These are phyloP conservation scores for Karstenula rhodostoma DNA, from an alignment of 2,329 filamentous ascomycete genomes.

Conservation along the genomic window DNA sequence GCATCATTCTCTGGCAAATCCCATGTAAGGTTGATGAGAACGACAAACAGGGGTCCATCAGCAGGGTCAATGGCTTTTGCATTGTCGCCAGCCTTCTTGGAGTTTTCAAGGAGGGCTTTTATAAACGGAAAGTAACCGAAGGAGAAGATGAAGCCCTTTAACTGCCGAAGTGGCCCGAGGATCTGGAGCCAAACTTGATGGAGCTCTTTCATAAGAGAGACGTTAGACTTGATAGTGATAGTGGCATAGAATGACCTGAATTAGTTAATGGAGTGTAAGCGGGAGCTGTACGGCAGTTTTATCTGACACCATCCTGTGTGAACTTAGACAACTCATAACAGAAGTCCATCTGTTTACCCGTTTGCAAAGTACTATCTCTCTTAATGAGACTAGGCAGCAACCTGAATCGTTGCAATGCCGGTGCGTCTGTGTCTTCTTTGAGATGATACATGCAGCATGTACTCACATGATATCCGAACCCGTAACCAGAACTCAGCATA, in stretches of 20 bases:
- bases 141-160: slow-evolving; percentile 14
- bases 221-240: not conserved
- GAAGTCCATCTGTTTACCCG: not conserved
- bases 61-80: slow-evolving; percentile 13
- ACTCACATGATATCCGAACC: too few relatives aligned
- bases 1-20: slow-evolving; percentile 9
- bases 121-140: slow-evolving; percentile 18
- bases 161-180: not conserved
- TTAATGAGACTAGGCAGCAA: too few relatives aligned
- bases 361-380: not conserved
- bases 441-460: too few relatives aligned
- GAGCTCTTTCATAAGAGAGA: not conserved
- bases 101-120: slow-evolving; percentile 13
- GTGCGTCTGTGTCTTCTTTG: too few relatives aligned
- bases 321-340: not conserved
- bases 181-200: not conserved
- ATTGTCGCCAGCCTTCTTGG: slow-evolving; percentile 13
- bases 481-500: not conserved
- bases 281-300: not conserved
- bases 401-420: too few relatives aligned
- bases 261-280: not conserved
- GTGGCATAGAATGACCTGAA: not conserved
- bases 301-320: not conserved
- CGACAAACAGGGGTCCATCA: slow-evolving; percentile 14
- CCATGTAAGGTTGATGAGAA: slow-evolving; percentile 17